These are phyloP conservation scores for Carex cristatella DNA, from an alignment of 176 grass and related monocot species.

Conservation along the genomic window DNA sequence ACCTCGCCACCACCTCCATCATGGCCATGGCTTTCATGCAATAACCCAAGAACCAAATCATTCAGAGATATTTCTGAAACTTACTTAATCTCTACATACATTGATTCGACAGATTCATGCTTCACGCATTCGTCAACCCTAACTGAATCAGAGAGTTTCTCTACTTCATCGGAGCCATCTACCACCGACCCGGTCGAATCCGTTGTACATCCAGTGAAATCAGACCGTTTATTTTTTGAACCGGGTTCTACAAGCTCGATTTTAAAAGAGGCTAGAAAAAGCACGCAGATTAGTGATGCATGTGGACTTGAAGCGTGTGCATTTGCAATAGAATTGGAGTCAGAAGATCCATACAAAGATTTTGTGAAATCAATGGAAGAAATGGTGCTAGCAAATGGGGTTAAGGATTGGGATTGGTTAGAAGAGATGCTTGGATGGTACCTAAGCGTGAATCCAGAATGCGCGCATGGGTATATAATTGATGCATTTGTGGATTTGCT, in stretches of 20 bases:
- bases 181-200: constrained; percentile 24
- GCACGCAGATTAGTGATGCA: not conserved
- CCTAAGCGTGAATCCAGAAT: constrained; percentile 44
- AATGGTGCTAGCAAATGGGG: constrained; percentile 64
- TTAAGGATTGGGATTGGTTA: constrained; percentile 51
- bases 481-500: constrained; percentile 72
- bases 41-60: constrained; percentile 34
- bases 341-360: constrained; percentile 69
- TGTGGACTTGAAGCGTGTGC: constrained; percentile 20
- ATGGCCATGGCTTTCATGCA: constrained; percentile 54
- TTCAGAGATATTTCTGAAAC: not conserved
- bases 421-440: constrained; percentile 83
- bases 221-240: constrained; percentile 66
- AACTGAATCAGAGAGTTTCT: constrained; percentile 49
- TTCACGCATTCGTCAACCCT: constrained; percentile 50
- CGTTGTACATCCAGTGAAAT: constrained; percentile 33
- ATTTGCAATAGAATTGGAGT: constrained; percentile 58
- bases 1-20: constrained; percentile 15
- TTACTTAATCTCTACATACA: constrained; percentile 19
- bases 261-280: constrained; percentile 16
- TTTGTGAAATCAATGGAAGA: constrained; percentile 70
- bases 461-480: constrained; percentile 52
- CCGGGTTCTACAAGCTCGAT: constrained; percentile 57
- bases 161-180: constrained; percentile 43
- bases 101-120: constrained; percentile 50